Evolutionary conservation across 805 yeast species (phyloP).

Genomic region (Brettanomyces nanus): DNA sequence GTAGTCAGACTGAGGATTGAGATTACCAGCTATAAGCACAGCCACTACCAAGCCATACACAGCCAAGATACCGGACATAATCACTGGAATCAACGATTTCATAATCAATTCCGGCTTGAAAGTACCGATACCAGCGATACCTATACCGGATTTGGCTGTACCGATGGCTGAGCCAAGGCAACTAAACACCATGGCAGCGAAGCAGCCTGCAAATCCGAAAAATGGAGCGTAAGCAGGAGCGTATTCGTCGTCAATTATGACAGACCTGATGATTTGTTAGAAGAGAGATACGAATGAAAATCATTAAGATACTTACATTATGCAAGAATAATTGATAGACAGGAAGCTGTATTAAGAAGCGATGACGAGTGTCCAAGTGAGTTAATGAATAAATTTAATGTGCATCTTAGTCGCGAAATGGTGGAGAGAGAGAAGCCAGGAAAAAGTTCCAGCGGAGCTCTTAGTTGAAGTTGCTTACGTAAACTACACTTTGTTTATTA

Average conservation of each 20-base stretch:
- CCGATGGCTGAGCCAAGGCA: slow-evolving; percentile 99
- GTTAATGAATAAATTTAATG: too few species aligned
- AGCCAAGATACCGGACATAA: slow-evolving; percentile 95
- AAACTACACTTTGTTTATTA: too few species aligned
- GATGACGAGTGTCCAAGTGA: too few species aligned
- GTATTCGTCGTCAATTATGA: slow-evolving; percentile 35
- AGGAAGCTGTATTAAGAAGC: too few species aligned
- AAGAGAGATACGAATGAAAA: background rate
- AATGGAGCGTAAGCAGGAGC: slow-evolving; percentile 94
- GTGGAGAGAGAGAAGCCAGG: too few species aligned
- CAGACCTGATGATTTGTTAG: slow-evolving; percentile 3
- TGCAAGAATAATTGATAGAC: too few species aligned
- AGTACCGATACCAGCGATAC: slow-evolving; percentile 96
- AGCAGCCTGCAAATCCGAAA: slow-evolving; percentile 96
- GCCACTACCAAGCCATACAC: slow-evolving; percentile 97
- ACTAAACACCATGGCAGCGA: slow-evolving; percentile 82
- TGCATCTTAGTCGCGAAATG: too few species aligned
- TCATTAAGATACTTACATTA: background rate
- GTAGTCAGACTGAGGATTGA: slow-evolving; percentile 71
- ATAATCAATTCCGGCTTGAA: slow-evolving; percentile 95
- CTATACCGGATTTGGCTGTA: slow-evolving; percentile 96
- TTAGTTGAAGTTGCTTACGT: too few species aligned
- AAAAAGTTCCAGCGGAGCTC: too few species aligned
- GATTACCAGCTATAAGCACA: slow-evolving; percentile 87
- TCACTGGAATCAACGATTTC: slow-evolving; percentile 94